These are phyloP conservation scores for Acidiella bohemica DNA, from an alignment of 495 filamentous ascomycete genomes.

Conservation along the genomic window DNA sequence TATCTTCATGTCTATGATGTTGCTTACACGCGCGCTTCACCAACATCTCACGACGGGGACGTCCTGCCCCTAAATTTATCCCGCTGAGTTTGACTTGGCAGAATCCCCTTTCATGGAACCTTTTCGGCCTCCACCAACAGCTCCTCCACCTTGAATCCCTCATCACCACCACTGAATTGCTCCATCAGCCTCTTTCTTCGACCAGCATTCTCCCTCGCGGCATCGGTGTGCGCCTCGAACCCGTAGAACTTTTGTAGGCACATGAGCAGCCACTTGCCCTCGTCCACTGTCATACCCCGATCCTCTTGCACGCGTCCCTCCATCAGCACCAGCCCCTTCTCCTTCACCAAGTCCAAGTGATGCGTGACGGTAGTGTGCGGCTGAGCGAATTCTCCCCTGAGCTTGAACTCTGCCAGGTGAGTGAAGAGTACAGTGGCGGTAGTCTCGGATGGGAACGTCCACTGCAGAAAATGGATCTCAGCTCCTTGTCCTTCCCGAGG, in stretches of 20 bases:
- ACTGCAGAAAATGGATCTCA: constrained; percentile 76
- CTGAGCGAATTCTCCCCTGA: constrained; percentile 72
- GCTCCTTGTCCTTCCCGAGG: constrained; percentile 49
- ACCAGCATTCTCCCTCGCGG: constrained; percentile 34
- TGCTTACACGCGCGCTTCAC: no score
- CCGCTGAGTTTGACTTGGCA: no score
- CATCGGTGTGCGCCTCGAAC: constrained; percentile 37
- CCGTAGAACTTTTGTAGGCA: constrained; percentile 93
- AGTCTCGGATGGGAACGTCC: constrained; percentile 52
- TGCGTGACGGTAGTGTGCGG: constrained; percentile 92
- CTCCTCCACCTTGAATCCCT: constrained; percentile 65
- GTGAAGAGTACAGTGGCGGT: constrained; percentile 85
- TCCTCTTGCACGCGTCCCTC: constrained; percentile 67
- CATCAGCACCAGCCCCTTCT: constrained; percentile 68
- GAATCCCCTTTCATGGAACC: constrained; percentile 36
- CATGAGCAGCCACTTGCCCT: constrained; percentile 83
- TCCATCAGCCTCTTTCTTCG: constrained; percentile 55
- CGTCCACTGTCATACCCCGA: constrained; percentile 59
- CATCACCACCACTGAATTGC: constrained; percentile 67
- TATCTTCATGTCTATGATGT: no score
- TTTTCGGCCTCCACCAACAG: constrained; percentile 78
- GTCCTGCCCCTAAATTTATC: no score
- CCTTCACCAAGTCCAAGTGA: constrained; percentile 60
- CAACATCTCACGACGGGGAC: no score
- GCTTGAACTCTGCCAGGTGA: constrained; percentile 78